phyloP scores from a whole-genome alignment of 2,329 filamentous ascomycete species.

The Penicillium sp. region DNA sequence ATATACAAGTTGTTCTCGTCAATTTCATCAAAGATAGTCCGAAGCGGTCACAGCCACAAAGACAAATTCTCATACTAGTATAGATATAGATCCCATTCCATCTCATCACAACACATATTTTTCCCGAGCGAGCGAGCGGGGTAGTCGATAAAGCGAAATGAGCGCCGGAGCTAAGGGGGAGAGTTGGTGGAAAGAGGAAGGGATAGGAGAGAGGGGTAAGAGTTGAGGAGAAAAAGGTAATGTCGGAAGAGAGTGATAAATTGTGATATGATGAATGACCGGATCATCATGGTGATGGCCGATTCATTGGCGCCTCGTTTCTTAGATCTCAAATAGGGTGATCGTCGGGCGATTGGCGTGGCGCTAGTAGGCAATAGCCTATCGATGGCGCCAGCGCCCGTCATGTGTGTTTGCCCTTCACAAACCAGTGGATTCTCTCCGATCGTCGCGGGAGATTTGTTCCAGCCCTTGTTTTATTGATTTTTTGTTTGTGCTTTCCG shows the following conservation, averaged over 20 bases:
- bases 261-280: neutral
- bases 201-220: neutral
- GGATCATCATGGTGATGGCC: neutral
- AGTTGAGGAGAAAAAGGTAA: neutral
- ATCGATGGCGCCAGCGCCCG: constrained; percentile 13
- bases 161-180: neutral
- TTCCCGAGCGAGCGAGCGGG: neutral
- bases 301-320: neutral
- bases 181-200: neutral
- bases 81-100: neutral
- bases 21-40: neutral
- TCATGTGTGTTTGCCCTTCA: neutral
- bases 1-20: neutral
- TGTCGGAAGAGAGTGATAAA: neutral
- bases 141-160: neutral
- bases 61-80: neutral
- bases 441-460: constrained; percentile 3
- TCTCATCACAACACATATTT: neutral
- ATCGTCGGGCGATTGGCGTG: constrained; percentile 11
- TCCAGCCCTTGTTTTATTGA: neutral
- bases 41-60: neutral
- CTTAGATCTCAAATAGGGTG: neutral
- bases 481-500: neutral
- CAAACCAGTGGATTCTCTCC: neutral
- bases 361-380: constrained; percentile 28